These are phyloP conservation scores for Pleurotus djamor DNA, from an alignment of 768 basidiomycete genomes.

Conservation along the genomic window DNA sequence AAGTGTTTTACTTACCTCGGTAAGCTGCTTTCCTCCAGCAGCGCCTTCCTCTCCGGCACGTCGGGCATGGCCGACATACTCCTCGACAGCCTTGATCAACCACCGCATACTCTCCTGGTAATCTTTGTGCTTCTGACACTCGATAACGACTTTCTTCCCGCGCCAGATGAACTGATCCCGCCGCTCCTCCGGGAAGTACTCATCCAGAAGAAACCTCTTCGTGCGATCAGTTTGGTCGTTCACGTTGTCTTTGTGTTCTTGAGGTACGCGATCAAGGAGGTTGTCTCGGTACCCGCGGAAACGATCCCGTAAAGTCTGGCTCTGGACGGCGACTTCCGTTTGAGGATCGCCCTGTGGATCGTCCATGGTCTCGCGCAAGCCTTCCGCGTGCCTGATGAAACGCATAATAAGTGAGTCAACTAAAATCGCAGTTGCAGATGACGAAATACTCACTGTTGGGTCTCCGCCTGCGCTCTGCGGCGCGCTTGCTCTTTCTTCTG, in stretches of 20 bases:
- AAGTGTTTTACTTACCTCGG: conserved; percentile 17
- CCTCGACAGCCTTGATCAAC: conserved; percentile 60
- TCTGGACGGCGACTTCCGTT: background rate
- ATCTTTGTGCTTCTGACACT: conserved; percentile 89
- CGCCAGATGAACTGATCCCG: conserved; percentile 92
- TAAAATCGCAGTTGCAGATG: too few species aligned
- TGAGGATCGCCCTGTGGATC: background rate
- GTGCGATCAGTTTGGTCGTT: conserved; percentile 54
- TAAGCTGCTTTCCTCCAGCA: conserved; percentile 15
- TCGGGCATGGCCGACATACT: conserved; percentile 55
- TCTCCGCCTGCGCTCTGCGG: background rate
- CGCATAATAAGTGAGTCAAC: too few species aligned
- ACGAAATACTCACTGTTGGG: background rate
- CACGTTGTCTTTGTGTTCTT: conserved; percentile 61
- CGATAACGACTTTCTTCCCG: conserved; percentile 88
- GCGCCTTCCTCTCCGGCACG: conserved; percentile 15
- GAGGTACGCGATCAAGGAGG: conserved; percentile 53
- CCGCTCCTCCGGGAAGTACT: conserved; percentile 87
- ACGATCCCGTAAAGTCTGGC: background rate
- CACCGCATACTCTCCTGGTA: conserved; percentile 79
- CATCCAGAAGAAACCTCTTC: conserved; percentile 69
- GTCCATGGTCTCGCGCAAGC: background rate
- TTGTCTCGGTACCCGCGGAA: conserved; percentile 13
- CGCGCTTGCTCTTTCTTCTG: background rate
- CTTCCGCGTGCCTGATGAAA: too few species aligned